These are phyloP conservation scores for Nymphaea thermarum DNA, from an alignment of 164 flowering plant genomes.

Conservation along the genomic window DNA sequence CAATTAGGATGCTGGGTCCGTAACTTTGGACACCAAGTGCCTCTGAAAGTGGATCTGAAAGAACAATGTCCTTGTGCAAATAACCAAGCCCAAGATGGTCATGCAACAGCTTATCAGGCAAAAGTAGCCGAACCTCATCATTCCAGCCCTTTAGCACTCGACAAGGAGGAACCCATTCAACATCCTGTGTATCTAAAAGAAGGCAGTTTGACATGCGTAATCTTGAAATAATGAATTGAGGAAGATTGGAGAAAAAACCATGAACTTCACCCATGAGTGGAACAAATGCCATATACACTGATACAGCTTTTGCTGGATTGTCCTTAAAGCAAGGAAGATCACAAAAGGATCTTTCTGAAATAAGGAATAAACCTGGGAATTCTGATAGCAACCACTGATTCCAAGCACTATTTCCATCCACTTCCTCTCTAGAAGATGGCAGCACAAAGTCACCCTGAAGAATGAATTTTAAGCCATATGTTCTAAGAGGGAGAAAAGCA, in stretches of 20 bases:
- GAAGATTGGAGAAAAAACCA: conserved; percentile 84
- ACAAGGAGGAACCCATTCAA: conserved; percentile 84
- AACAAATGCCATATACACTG: conserved; percentile 80
- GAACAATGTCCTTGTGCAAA: conserved; percentile 46
- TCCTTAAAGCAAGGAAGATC: conserved; percentile 57
- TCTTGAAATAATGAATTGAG: conserved; percentile 70
- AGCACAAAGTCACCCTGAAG: conserved; percentile 94
- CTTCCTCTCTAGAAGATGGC: conserved; percentile 97
- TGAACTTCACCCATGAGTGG: conserved; percentile 95
- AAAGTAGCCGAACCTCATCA: conserved; percentile 40
- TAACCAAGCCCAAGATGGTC: conserved; percentile 80
- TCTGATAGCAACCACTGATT: conserved; percentile 90
- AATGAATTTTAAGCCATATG: conserved; percentile 88
- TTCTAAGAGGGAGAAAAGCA: conserved; percentile 90
- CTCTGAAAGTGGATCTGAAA: conserved; percentile 64
- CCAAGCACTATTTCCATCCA: conserved; percentile 90
- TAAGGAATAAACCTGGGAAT: conserved; percentile 70
- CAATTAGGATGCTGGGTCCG: conserved; percentile 58
- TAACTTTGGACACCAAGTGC: conserved; percentile 71
- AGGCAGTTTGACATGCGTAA: conserved; percentile 68
- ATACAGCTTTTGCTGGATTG: conserved; percentile 61
- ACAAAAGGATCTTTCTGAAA: conserved; percentile 66
- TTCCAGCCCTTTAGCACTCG: conserved; percentile 77
- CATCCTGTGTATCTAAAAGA: conserved; percentile 54
- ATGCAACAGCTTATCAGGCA: conserved; percentile 53